Conservation (phyloP, 345 rosid genomes). For the Heritiera fomes region DNA sequence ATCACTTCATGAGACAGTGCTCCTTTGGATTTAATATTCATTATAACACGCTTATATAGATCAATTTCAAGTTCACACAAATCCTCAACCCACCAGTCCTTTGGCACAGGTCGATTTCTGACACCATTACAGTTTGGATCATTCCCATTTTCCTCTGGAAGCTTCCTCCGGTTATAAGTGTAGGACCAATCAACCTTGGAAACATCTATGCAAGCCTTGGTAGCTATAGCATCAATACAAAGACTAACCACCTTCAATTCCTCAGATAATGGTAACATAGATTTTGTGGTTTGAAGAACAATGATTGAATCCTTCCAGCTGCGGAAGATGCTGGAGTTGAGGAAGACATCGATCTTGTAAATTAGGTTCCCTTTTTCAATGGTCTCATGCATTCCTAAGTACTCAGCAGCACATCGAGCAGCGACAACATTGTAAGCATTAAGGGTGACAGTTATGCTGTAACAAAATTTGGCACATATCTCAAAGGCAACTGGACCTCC, state of each 20-base stretch:
- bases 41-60: slow-evolving; percentile 55
- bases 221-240: slow-evolving; percentile 70
- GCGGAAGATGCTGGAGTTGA: slow-evolving; percentile 65
- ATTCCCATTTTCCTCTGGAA: slow-evolving; percentile 55
- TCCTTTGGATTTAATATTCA: slow-evolving; percentile 49
- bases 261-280: slow-evolving; percentile 57
- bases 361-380: slow-evolving; percentile 79
- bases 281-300: slow-evolving; percentile 63
- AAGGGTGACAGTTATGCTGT: slow-evolving; percentile 79
- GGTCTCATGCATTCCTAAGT: slow-evolving; percentile 74
- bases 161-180: slow-evolving; percentile 68
- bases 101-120: slow-evolving; percentile 57
- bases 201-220: slow-evolving; percentile 60
- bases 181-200: slow-evolving; percentile 87
- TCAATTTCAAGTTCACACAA: slow-evolving; percentile 76
- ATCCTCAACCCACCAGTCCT: slow-evolving; percentile 97
- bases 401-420: slow-evolving; percentile 78
- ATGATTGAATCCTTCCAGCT: slow-evolving; percentile 95
- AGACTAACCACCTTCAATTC: slow-evolving; percentile 60
- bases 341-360: slow-evolving; percentile 82
- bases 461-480: slow-evolving; percentile 83
- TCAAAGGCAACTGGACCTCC: slow-evolving; percentile 83
- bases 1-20: slow-evolving; percentile 53
- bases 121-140: slow-evolving; percentile 35
- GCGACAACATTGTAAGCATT: slow-evolving; percentile 75